Base-by-base conservation (phyloP, 139 green algal species). In the Desmodesmus armatus region DNA sequence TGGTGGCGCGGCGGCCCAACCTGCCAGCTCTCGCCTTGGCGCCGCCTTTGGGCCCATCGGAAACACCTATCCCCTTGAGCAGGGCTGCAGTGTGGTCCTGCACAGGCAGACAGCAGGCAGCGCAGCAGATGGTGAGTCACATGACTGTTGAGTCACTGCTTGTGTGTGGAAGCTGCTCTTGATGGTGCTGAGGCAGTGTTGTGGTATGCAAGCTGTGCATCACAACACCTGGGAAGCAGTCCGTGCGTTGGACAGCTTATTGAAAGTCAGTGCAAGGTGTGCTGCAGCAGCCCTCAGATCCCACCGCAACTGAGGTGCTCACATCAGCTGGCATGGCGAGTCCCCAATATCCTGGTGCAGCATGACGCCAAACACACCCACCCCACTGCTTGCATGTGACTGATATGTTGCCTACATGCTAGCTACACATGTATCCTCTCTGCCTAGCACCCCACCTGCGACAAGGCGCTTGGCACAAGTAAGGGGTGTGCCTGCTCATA, bases 401-500 rank as follows among this genome's bases (percentile, higher is more conserved):
- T n/a, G n/a, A n/a, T n/a, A n/a, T 13, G 6, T 6, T 23, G 44
- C 41, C 9, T 63, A 29, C 41, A 27, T 21, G 11, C 33, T 51
- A n/a, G 9, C 76, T 72, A 17, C 55, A 31, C 65, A n/a, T 39
- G 5, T 58, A 31, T n/a, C n/a, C n/a, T n/a, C n/a, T n/a, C 35
- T 75, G 35, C 29, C 9, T 27, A 11, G 9, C 9, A 39, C 2
- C 88, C 51, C 63, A 92, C 88, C 43, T 92, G 85, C 21, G 67
- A 82, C 17, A 93, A 65, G 37, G 86, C 73, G 77, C 87, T 90
- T 49, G 90, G 90, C 62, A 90, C 78, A 21, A 93, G 87, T 73
- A 94, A 80, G 9, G 91, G 91, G 82, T 93, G 88, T 40, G 75
- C 82, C 77, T 91, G 91, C 78, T 93, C 90, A 74, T 93, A 93